A percentile compares a stretch with the other conserved stretches of the same genome.
Evolutionary conservation across 2,329 filamentous ascomycete species (phyloP).

Genomic region (Fusarium setosum): DNA sequence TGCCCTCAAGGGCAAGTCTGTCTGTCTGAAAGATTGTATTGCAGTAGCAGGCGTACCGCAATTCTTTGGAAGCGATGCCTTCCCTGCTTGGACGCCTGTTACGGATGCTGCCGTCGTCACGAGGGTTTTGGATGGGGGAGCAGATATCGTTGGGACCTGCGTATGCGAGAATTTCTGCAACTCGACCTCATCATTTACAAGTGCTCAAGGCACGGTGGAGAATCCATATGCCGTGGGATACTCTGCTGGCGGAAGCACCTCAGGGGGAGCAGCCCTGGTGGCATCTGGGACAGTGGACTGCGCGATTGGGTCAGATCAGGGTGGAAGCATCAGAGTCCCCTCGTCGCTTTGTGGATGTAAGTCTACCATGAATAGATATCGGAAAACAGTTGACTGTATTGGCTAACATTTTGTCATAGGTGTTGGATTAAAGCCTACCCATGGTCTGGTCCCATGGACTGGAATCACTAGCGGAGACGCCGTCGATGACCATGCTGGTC

Average conservation of each 20-base stretch:
- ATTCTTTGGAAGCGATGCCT: conserved; percentile 61
- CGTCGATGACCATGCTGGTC: conserved; percentile 62
- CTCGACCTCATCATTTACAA: conserved; percentile 59
- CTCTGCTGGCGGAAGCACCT: conserved; percentile 61
- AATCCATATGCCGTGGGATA: conserved; percentile 59
- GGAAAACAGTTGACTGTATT: background rate
- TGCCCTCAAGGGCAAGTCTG: conserved; percentile 54
- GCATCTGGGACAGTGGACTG: conserved; percentile 56
- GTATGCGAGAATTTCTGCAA: conserved; percentile 66
- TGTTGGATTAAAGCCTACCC: conserved; percentile 63
- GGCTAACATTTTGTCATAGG: background rate
- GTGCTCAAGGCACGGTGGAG: conserved; percentile 57
- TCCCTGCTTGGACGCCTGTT: conserved; percentile 61
- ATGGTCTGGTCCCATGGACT: conserved; percentile 63
- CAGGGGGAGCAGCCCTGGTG: conserved; percentile 59
- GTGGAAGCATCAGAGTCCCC: conserved; percentile 59
- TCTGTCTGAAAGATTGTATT: conserved; percentile 67
- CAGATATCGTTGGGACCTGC: conserved; percentile 60
- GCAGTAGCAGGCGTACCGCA: conserved; percentile 65
- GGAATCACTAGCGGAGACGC: conserved; percentile 60
- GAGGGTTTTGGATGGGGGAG: conserved; percentile 61
- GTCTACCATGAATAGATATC: background rate
- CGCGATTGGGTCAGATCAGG: conserved; percentile 61
- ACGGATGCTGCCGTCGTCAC: conserved; percentile 66
- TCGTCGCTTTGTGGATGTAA: conserved; percentile 51